Evolutionary conservation across 2,329 filamentous ascomycete species (phyloP), one percentile per base, ranked within the genome.

Genomic region (Huntiella omanensis): DNA sequence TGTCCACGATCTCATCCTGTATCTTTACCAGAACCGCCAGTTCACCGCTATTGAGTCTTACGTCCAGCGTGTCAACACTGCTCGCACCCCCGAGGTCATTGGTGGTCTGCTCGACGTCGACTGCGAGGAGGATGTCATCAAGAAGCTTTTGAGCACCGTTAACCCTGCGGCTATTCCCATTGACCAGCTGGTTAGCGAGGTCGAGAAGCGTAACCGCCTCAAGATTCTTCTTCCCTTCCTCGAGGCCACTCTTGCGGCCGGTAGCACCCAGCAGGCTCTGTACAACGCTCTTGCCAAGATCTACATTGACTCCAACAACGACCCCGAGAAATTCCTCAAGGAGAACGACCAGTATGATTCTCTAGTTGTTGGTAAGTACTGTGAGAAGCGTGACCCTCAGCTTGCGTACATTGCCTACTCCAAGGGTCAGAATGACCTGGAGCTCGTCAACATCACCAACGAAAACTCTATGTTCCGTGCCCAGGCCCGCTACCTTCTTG

Each of bases 401-500:
- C 69, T 98, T 46, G 88, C 85, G 3, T 94, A 83, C 64, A 94
- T 96, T 59, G 83, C 86, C 51, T 98, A 95, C 62, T 75, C 79
- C 56, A 98, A 98, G 70, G 91, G 91, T 15, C 84, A 95, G 64
- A 98, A 98, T 54, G 91, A 98, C 57, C 66, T 98, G 32, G 92
- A 98, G 65, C 74, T 98, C 48, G 88, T 98, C 64, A 91, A 83
- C 62, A 88, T 98, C 58, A 96, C 91, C 58, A 98, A 96, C 56
- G 92, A 98, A 65, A 98, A 98, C 66, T 80, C 84, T n/a, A 98
- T 98, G 91, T 98, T 94, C 73, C 82, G 87, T 56, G 83, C 83
- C n/a, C 91, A 98, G 63, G 88, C 87, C 49, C 81, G 91, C 34
- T 98, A 98, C 63, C 72, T 98, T 17, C 69, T 98, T 45, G 87